These are phyloP conservation scores for Nectriaceae sp. DNA, from an alignment of 2,329 filamentous ascomycete species.

Conservation along the genomic window DNA sequence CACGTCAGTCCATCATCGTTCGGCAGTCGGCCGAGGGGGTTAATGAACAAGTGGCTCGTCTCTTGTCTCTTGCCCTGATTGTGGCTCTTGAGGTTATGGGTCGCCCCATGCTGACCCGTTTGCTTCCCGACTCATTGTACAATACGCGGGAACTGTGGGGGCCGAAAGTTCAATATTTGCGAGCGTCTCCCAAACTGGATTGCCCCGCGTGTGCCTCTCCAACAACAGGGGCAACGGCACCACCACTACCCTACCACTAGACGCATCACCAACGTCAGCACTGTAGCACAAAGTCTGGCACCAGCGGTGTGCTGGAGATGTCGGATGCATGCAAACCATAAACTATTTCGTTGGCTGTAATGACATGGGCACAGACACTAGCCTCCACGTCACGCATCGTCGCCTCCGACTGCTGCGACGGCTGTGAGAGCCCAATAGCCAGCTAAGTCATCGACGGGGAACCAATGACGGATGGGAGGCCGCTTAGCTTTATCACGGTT, in stretches of 20 bases:
- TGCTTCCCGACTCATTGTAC: too few species aligned
- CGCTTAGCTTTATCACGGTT: constrained; percentile 21
- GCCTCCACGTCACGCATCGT: constrained; percentile 18
- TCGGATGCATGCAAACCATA: constrained; percentile 17
- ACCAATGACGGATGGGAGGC: constrained; percentile 19
- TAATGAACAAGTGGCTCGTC: constrained; percentile 1
- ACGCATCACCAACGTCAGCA: too few species aligned
- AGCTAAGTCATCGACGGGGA: constrained; percentile 12
- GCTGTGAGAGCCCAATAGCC: constrained; percentile 22
- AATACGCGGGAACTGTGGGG: too few species aligned
- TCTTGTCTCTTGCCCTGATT: constrained; percentile 3
- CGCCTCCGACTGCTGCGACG: constrained; percentile 21
- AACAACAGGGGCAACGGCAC: too few species aligned
- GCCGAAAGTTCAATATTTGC: too few species aligned
- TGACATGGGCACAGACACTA: constrained; percentile 14
- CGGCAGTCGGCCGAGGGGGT: constrained; percentile 9
- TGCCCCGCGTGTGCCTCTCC: too few species aligned
- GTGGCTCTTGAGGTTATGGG: constrained; percentile 5
- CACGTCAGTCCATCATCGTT: constrained; percentile 10
- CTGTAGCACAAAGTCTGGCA: too few species aligned
- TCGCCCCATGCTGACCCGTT: constrained; percentile 3
- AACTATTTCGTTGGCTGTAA: constrained; percentile 16
- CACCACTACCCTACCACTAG: too few species aligned
- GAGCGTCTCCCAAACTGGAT: too few species aligned
- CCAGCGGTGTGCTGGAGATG: constrained; percentile 25